These are phyloP conservation scores for Fusarium devonianum DNA, from an alignment of 2,329 filamentous ascomycete genomes.

Conservation along the genomic window DNA sequence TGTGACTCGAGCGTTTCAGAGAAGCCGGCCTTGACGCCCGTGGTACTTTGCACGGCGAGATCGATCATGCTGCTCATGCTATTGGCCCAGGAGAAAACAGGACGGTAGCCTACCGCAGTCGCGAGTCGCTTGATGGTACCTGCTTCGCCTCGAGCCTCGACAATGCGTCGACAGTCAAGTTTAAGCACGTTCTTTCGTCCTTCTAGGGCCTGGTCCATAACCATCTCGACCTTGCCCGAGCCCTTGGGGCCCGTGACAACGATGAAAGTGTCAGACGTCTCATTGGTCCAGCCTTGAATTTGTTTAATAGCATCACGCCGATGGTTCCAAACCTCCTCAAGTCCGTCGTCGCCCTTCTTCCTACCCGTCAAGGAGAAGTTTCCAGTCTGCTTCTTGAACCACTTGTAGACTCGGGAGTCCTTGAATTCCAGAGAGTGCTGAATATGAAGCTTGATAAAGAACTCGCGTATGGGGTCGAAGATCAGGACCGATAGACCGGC, in stretches of 20 bases:
- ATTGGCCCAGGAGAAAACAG: constrained; percentile 96
- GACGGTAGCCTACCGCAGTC: constrained; percentile 84
- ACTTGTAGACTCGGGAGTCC: constrained; percentile 77
- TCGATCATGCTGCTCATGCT: constrained; percentile 92
- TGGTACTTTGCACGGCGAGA: constrained; percentile 90
- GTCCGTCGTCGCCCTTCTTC: constrained; percentile 69
- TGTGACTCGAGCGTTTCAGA: constrained; percentile 92
- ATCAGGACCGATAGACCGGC: constrained; percentile 85
- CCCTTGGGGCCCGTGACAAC: constrained; percentile 92
- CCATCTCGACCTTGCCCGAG: constrained; percentile 87
- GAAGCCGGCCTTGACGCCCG: constrained; percentile 92
- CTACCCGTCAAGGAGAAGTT: constrained; percentile 68
- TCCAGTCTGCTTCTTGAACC: constrained; percentile 72
- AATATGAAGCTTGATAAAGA: constrained; percentile 89
- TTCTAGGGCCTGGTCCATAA: constrained; percentile 83
- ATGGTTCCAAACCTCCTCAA: constrained; percentile 87
- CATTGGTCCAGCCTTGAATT: constrained; percentile 84
- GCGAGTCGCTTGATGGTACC: constrained; percentile 85
- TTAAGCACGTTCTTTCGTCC: constrained; percentile 79
- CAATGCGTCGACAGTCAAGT: constrained; percentile 91
- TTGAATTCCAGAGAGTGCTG: constrained; percentile 77
- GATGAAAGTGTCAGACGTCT: constrained; percentile 90
- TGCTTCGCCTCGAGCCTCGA: constrained; percentile 88
- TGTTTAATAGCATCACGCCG: constrained; percentile 82
- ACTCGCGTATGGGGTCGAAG: constrained; percentile 93